These are phyloP conservation scores for Paraglomus occultum DNA, from an alignment of 192 early-diverging fungal species.

Conservation along the genomic window DNA sequence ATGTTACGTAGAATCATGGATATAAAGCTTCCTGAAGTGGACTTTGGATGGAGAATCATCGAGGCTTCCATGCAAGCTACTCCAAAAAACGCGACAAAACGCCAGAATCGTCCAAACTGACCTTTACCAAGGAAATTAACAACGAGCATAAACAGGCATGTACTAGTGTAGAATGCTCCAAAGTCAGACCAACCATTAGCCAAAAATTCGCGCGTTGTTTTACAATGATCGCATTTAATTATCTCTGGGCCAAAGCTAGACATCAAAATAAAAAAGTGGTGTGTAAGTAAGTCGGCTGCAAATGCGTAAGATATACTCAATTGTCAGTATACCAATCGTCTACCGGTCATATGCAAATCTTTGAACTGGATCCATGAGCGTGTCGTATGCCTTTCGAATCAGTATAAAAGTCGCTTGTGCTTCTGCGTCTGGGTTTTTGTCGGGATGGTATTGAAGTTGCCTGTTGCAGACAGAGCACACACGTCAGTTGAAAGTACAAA, in stretches of 20 bases:
- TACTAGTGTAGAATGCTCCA: constrained; percentile 40
- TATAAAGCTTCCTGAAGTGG: constrained; percentile 7
- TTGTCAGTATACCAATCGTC: neutral
- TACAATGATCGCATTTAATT: constrained; percentile 33
- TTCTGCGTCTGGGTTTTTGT: constrained; percentile 20
- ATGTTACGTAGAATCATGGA: constrained; percentile 36
- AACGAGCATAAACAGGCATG: constrained; percentile 39
- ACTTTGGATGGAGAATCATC: constrained; percentile 38
- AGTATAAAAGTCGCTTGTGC: constrained; percentile 30
- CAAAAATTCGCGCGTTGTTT: constrained; percentile 34
- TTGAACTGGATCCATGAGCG: constrained; percentile 36
- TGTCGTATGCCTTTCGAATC: constrained; percentile 39
- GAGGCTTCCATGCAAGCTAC: constrained; percentile 44
- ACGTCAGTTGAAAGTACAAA: neutral
- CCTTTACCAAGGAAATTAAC: constrained; percentile 48
- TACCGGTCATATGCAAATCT: constrained; percentile 40
- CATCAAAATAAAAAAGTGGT: neutral
- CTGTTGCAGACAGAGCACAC: constrained; percentile 3
- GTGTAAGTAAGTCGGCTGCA: neutral
- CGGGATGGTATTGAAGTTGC: constrained; percentile 28
- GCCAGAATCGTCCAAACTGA: constrained; percentile 49
- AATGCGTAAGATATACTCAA: no score
- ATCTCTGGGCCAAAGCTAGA: constrained; percentile 38
- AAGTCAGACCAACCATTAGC: constrained; percentile 24
- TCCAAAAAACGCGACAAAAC: constrained; percentile 43